phyloP scores from a whole-genome alignment of 108 stramenopile genomes.

The Cyclostephanos invisitatus region DNA sequence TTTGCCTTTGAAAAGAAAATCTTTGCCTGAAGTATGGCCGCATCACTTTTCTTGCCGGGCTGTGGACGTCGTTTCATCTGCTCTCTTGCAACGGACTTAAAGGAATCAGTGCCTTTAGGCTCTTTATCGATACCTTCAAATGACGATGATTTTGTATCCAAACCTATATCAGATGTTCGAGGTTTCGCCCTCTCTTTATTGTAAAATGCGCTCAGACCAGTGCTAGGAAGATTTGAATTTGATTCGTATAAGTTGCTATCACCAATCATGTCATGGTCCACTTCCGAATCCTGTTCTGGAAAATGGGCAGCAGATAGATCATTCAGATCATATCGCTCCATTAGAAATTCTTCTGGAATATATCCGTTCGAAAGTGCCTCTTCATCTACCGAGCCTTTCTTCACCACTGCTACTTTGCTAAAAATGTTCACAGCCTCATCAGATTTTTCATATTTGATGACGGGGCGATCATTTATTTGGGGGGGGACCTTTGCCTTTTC shows the following conservation, averaged over 20 bases:
- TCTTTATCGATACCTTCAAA: slow-evolving; percentile 20
- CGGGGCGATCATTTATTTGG: not conserved
- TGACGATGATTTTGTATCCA: not conserved
- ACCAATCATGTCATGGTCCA: not conserved
- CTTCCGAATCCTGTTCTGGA: not conserved
- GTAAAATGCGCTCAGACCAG: slow-evolving; percentile 19
- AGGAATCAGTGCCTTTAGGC: slow-evolving; percentile 2
- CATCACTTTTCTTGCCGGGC: slow-evolving; percentile 20
- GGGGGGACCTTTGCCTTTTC: slow-evolving; percentile 20
- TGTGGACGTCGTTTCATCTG: slow-evolving; percentile 12
- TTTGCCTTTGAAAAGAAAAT: slow-evolving; percentile 53
- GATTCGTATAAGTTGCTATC: not conserved
- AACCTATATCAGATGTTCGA: not conserved
- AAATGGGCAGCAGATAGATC: not conserved
- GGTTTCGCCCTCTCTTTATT: slow-evolving; percentile 10
- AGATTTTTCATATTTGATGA: slow-evolving; percentile 28
- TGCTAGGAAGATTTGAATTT: slow-evolving; percentile 1
- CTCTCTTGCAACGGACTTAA: slow-evolving; percentile 3
- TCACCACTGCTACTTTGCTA: slow-evolving; percentile 62
- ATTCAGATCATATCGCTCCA: slow-evolving; percentile 50
- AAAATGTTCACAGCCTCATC: slow-evolving; percentile 26
- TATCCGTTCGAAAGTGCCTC: slow-evolving; percentile 33
- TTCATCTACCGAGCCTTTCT: slow-evolving; percentile 13
- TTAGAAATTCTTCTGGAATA: slow-evolving; percentile 50
- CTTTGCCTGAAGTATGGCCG: slow-evolving; percentile 37